Base-by-base conservation (phyloP, 805 yeast species). In the Lachancea mirantina region DNA sequence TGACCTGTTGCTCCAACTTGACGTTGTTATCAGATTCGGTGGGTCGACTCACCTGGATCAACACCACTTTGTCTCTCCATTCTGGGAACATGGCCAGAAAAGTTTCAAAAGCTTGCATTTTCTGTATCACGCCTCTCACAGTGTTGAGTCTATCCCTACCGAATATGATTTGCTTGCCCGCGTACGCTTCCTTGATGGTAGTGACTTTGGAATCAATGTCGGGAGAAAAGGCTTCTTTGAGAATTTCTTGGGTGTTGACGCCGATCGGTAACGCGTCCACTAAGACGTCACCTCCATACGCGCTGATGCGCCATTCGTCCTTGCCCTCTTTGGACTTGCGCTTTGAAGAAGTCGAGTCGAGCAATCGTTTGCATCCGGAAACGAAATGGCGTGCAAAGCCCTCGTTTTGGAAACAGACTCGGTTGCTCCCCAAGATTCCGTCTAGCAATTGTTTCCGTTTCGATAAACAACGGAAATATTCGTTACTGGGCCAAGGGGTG, bases 401-500 rank as follows among this genome's bases (percentile, higher is more conserved):
- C 34, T 72, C 76, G 45, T 84, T 76, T 57, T 92, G 98, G 62
- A 92, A 85, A 7, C 82, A 87, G 28, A 92, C 72, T 49, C 77
- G 74, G 53, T 85, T 84, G 5, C 95, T 76, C 15, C 97, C 97
- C 30, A 92, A 70, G 72, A 92, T 72, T 11, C 98, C 97, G 50
- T 84, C 94, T 38, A 92, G 67, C 30, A 92, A 64, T 50, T 83
- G 80, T 36, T 76, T 69, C 44, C 98, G 72, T 58, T 83, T 83
- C 23, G 95, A 78, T 21, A 94, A 60, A 45, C 95, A 83, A 41
- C 96, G 71, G 62, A 92, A 85, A 56, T 88, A 87, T 59, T 92
- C 99, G 11, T 87, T 78, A 16, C 95, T 78, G 8, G 96, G 96
- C 69, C 89, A 88, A n/a, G 96, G 95, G 3, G 84, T 72, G 56